Evolutionary conservation across 768 basidiomycete genomes (phyloP), one percentile per base, ranked within the genome.

Genomic region (Xerocomellus amylosporus): DNA sequence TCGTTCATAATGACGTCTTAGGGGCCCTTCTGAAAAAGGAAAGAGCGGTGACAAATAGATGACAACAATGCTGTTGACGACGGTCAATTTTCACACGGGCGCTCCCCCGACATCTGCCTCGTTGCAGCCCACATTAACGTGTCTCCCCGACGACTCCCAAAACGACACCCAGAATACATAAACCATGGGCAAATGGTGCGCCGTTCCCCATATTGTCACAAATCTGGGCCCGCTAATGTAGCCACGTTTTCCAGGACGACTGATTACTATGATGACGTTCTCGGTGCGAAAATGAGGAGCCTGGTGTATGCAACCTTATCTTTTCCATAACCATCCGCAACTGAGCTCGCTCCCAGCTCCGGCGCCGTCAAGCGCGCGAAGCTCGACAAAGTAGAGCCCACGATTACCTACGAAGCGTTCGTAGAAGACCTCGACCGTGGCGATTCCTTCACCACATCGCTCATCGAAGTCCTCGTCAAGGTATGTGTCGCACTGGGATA

Each of bases 381-480:
- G 55, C 77, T 88, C 26, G 89, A 90, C 66, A 82, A 83, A 43
- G 64, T 64, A 33, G 85, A 87, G 62, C 79, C 85, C 4, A 71
- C 73, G 38, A 89, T 91, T 57, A 84, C 76, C 50, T 91, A 88
- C 65, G 85, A 90, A 68, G 71, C 79, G 28, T 90, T 92, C 59
- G 86, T 90, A 19, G 80, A 85, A 60, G 87, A 89, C 28, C 74
- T 92, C 46, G 88, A 91, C 64, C 79, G 79, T 22, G 89, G 88
- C 15, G 90, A 92, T 66, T 84, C 87, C 1, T 91, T 92, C 69
- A 90, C 89, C 0, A 81, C 88, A 5, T 79, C 86, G 0, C 66
- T 92, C 46, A 73, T 90, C 54, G 89, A 91, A 55, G 79, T 88
- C 45, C 76, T 92, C 42, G 90, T 91, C 64, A 88, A 87, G 74